Evolutionary conservation across 805 yeast species (phyloP), one percentile per base, ranked within the genome.

Genomic region (Starmerella kuoi): DNA sequence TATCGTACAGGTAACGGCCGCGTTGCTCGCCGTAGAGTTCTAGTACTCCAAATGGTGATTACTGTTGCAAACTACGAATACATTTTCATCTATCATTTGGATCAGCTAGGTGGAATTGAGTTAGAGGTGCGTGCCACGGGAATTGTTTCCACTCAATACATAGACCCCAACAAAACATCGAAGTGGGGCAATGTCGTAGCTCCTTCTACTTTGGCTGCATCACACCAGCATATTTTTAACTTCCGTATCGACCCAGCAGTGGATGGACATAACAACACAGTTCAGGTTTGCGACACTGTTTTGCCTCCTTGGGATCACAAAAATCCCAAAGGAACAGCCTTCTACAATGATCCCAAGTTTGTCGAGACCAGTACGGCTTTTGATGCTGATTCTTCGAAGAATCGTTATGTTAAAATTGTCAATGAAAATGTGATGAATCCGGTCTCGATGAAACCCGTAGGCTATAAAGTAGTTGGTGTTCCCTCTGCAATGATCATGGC

Each of bases 31-130:
- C 76, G 77, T 66, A 74, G 88, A 62, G 84, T 79, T 59, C 76
- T 80, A 52, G 76, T 80, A 37, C 71, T 80, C 48, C 88, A 81
- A 65, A 78, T 84, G 45, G 76, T 80, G 56, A 85, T 87, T 28
- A 80, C 91, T 31, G 88, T 80, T 49, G 85, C 86, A 43, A 80
- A 80, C 67, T 81, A 81, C 64, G 91, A 81, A 65, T 81, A 81
- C 65, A 72, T 78, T 51, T 61, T 80, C 53, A 77, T 79, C 63
- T 65, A 76, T 56, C 72, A 79, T 57, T 76, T 81, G 55, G 82
- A 76, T 55, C 83, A 75, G 64, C 85, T 77, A 50, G 93, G 87
- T 55, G 76, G 77, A 42, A 75, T 81, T 53, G 79, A 76, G 52
- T 76, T 81, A 44, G 85, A 82, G 61, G 77, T 79, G 44, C 74